phyloP scores from a whole-genome alignment of 148 eudicot species.

The Amaranthus palmeri region DNA sequence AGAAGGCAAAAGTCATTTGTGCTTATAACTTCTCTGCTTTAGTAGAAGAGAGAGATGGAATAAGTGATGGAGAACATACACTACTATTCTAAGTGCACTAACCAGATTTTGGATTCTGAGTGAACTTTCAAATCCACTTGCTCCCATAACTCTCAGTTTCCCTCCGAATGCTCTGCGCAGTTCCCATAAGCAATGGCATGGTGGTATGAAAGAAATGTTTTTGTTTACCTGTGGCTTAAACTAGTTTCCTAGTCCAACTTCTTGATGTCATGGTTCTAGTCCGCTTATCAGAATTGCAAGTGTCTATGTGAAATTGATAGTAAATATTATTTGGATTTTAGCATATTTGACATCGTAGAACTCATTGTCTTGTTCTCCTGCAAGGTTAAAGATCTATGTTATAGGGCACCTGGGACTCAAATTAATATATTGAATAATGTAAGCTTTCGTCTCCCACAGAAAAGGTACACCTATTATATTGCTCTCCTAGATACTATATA shows the following conservation, averaged over 20 bases:
- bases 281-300: not conserved
- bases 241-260: not conserved
- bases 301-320: not conserved
- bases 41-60: not conserved
- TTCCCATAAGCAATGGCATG: not conserved
- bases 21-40: not conserved
- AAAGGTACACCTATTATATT: slow-evolving; percentile 41
- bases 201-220: not conserved
- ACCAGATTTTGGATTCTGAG: no score
- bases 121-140: no score
- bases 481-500: not conserved
- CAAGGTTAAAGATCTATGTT: slow-evolving; percentile 66
- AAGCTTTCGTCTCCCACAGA: slow-evolving; percentile 60
- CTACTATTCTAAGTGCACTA: no score
- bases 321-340: not conserved
- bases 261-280: not conserved
- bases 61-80: no score
- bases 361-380: slow-evolving; percentile 13
- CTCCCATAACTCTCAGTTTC: no score
- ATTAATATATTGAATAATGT: slow-evolving; percentile 58
- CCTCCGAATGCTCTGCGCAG: no score
- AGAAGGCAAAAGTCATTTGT: not conserved
- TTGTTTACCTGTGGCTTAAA: not conserved
- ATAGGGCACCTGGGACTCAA: slow-evolving; percentile 83
- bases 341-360: not conserved